These are phyloP conservation scores for Physaria fendleri DNA, from an alignment of 345 rosid genomes.

Conservation along the genomic window DNA sequence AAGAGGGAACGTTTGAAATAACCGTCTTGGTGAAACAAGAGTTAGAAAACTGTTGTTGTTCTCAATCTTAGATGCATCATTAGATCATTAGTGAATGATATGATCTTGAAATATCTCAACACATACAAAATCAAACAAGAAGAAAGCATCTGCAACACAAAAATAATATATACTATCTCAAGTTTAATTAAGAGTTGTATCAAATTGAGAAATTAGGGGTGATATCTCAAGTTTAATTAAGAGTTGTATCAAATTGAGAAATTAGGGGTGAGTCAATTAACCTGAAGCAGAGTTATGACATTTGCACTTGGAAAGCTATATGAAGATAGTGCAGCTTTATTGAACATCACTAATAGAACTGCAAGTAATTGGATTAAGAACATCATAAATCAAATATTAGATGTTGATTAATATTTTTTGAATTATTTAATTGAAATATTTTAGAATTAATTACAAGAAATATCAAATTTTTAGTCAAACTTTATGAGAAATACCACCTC, in stretches of 20 bases:
- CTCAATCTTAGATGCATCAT: not conserved
- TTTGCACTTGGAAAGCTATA: slow-evolving; percentile 55
- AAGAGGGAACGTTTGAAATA: slow-evolving; percentile 16
- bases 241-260: not conserved
- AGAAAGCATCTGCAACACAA: slow-evolving; percentile 7
- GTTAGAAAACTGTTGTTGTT: not conserved
- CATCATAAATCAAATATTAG: no score
- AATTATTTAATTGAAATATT: no score
- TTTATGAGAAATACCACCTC: no score
- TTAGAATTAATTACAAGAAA: no score
- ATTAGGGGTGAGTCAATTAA: slow-evolving; percentile 3
- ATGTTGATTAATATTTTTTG: no score
- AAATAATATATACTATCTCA: no score
- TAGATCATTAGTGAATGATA: slow-evolving; percentile 1
- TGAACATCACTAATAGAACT: slow-evolving; percentile 72
- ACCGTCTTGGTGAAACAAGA: slow-evolving; percentile 5
- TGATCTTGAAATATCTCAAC: slow-evolving; percentile 10
- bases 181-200: not conserved
- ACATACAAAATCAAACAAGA: slow-evolving; percentile 19
- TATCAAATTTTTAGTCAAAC: no score
- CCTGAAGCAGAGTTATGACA: slow-evolving; percentile 68
- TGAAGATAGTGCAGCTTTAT: slow-evolving; percentile 71
- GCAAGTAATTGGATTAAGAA: slow-evolving; percentile 34
- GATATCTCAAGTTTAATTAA: no score
- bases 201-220: not conserved